These are phyloP conservation scores for Aspergillus aculeatinus DNA, from an alignment of 2,329 filamentous ascomycete species.

Conservation along the genomic window DNA sequence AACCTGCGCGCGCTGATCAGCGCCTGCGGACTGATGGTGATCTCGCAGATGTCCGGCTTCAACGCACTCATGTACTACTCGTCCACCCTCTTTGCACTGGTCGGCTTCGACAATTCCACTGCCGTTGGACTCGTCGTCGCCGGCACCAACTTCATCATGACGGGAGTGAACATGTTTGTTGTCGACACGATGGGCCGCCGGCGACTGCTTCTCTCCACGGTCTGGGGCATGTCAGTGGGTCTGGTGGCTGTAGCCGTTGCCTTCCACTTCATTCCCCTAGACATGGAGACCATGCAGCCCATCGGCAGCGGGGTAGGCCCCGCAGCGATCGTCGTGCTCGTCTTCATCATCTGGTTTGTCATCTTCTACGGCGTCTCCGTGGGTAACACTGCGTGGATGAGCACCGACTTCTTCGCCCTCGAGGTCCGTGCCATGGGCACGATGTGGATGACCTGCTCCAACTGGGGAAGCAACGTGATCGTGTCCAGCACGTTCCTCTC, in stretches of 20 bases:
- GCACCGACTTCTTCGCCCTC: constrained; percentile 50
- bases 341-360: constrained; percentile 48
- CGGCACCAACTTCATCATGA: constrained; percentile 48
- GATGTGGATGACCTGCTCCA: constrained; percentile 51
- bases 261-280: constrained; percentile 51
- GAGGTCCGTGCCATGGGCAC: constrained; percentile 52
- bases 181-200: constrained; percentile 50
- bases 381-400: constrained; percentile 52
- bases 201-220: constrained; percentile 45
- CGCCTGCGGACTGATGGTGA: constrained; percentile 54
- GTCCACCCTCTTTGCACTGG: constrained; percentile 46
- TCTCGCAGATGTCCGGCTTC: constrained; percentile 43
- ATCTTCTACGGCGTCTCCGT: constrained; percentile 49
- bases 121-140: constrained; percentile 44
- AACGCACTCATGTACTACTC: constrained; percentile 50
- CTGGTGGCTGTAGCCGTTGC: constrained; percentile 47
- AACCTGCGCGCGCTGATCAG: constrained; percentile 44
- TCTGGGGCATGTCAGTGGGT: constrained; percentile 47
- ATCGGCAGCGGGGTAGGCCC: constrained; percentile 29
- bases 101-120: constrained; percentile 52
- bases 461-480: constrained; percentile 52
- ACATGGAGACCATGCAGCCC: constrained; percentile 38
- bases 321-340: constrained; percentile 41
- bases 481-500: constrained; percentile 52
- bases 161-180: constrained; percentile 48